Conservation (phyloP, 2,329 filamentous ascomycete species). For the Aspergillus hortae region DNA sequence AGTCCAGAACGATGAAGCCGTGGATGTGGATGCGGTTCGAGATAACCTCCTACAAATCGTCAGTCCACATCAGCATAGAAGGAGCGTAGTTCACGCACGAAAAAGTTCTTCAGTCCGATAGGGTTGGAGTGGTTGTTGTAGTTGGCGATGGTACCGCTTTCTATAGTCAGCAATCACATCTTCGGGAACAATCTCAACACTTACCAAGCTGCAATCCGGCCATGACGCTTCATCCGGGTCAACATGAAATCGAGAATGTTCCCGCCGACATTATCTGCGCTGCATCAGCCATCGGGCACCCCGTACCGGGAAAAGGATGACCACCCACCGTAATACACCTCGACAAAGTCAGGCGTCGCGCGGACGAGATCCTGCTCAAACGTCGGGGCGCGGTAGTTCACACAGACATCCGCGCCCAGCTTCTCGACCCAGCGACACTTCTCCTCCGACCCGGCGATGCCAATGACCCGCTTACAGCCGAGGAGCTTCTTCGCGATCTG, state of each 20-base stretch:
- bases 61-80: neutral
- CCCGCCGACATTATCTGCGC: slow-evolving; percentile 46
- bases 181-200: neutral
- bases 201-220: slow-evolving; percentile 18
- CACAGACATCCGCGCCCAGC: slow-evolving; percentile 51
- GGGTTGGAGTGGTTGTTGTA: slow-evolving; percentile 15
- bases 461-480: slow-evolving; percentile 37
- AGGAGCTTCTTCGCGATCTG: slow-evolving; percentile 50
- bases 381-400: slow-evolving; percentile 52
- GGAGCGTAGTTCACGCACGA: slow-evolving; percentile 7
- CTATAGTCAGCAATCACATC: neutral
- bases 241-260: slow-evolving; percentile 43
- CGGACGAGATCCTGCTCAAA: slow-evolving; percentile 47
- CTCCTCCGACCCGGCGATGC: slow-evolving; percentile 50
- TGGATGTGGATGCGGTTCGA: slow-evolving; percentile 17
- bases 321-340: slow-evolving; percentile 44
- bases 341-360: slow-evolving; percentile 49
- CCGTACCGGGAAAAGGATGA: neutral
- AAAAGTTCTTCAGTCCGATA: slow-evolving; percentile 16
- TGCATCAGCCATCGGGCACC: neutral
- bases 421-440: slow-evolving; percentile 54
- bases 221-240: slow-evolving; percentile 6
- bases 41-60: slow-evolving; percentile 10
- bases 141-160: slow-evolving; percentile 20
- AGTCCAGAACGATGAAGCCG: slow-evolving; percentile 20